These are phyloP conservation scores for Backusella parvicylindrica DNA, from an alignment of 192 early-diverging fungal genomes.

Conservation along the genomic window DNA sequence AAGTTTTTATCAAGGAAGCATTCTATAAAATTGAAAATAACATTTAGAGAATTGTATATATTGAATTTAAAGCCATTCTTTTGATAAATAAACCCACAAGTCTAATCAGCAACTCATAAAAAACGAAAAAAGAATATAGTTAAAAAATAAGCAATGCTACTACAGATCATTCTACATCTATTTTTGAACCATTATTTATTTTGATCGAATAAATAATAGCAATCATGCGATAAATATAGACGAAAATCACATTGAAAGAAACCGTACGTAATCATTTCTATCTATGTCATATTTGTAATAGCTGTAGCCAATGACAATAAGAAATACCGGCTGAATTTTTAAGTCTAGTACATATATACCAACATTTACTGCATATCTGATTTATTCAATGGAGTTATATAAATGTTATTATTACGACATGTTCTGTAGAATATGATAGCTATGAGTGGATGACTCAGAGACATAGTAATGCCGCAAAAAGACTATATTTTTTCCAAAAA, in stretches of 20 bases:
- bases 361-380: neutral
- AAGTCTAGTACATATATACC: neutral
- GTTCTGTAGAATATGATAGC: no score
- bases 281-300: neutral
- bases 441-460: neutral
- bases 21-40: neutral
- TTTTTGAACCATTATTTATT: neutral
- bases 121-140: no score
- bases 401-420: no score
- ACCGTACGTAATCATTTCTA: neutral
- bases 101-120: neutral
- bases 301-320: neutral
- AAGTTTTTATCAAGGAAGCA: neutral
- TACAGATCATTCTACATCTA: neutral
- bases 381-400: no score
- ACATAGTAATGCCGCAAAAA: neutral
- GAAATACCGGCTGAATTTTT: neutral
- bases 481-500: neutral
- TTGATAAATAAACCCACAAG: neutral
- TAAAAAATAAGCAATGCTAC: no score
- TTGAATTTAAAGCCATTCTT: neutral
- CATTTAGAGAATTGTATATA: no score
- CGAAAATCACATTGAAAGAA: neutral
- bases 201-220: neutral
- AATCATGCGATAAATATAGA: neutral